Base-by-base conservation (phyloP, 148 eudicot genomes). In the Salicornia ramosissima region DNA sequence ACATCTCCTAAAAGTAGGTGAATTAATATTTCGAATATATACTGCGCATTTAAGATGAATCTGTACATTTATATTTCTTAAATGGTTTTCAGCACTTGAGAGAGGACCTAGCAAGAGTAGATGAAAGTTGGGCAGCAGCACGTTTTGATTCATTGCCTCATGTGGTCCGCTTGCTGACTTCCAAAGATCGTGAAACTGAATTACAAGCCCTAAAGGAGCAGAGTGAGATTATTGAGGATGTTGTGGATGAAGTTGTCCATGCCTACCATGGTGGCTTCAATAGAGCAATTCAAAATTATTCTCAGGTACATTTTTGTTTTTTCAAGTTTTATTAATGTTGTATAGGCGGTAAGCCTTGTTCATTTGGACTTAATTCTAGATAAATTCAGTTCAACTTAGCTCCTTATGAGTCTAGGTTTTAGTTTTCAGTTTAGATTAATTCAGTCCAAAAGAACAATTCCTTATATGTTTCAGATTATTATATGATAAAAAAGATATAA, bases 211-310 rank as follows among this genome's bases (percentile, higher is more conserved):
- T 95, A 66, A 95, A 89, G 87, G 97, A 87, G 57, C 90, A 95
- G 79, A 95, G 96, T 76, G 93, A 95, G 75, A 75, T 86, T 66
- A 74, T 95, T 63, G 99, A 95, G 81, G 97, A 95, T 75, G 97
- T 91, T 75, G 99, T 95, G 62, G 88, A 95, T 70, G 99, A 91
- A 86, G 96, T 95, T 70, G 99, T 95, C 39, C 99, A 95, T 80
- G 92, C 96, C 59, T 95, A 89, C 76, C 99, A 95, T 61, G 75
- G 91, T 79, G 99, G 99, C 79, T 95, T 95, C 76, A 95, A 95
- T 74, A 91, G 89, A 81, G 99, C 99, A 21, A 95, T 95, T 78
- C 99, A 95, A 84, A 95, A 95, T 79, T 95, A 95, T 82, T 95
- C 99, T 30, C 99, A 95, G 98, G 98, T 93, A 69, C 59, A 43